Percentiles rank a stretch among this genome's conserved stretches.
These are phyloP conservation scores for Collybiopsis luxurians DNA, from an alignment of 768 basidiomycete genomes.

Conservation along the genomic window DNA sequence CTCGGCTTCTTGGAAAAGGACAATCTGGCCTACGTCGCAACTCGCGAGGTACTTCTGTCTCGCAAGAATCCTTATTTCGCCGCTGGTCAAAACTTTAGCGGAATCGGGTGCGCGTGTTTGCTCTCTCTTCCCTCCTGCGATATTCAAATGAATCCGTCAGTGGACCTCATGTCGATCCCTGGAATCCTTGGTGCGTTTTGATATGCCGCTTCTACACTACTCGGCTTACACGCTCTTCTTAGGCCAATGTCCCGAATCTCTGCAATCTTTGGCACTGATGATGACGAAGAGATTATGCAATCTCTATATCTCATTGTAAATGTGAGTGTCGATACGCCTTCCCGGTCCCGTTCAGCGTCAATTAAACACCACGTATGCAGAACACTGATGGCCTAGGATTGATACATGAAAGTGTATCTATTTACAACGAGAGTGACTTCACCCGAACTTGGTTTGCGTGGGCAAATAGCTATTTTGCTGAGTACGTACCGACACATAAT, in stretches of 20 bases:
- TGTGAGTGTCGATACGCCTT: constrained; percentile 36
- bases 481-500: constrained; percentile 31
- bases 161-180: constrained; percentile 18
- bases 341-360: not conserved
- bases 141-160: not conserved
- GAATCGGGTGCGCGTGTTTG: constrained; percentile 53
- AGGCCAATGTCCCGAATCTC: constrained; percentile 83
- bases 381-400: constrained; percentile 74
- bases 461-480: constrained; percentile 82
- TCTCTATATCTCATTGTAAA: constrained; percentile 66
- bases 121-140: not conserved
- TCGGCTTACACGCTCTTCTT: not conserved
- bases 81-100: constrained; percentile 60
- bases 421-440: constrained; percentile 54
- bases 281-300: constrained; percentile 64
- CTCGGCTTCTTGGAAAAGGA: constrained; percentile 68
- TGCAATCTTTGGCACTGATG: constrained; percentile 70
- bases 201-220: not conserved
- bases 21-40: constrained; percentile 60
- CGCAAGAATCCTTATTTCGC: constrained; percentile 68
- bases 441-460: constrained; percentile 81
- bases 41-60: constrained; percentile 60
- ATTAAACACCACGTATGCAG: constrained; percentile 29
- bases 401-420: constrained; percentile 72
- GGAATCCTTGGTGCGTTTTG: constrained; percentile 62